Base-by-base conservation (phyloP, 805 yeast species). In the Teunomyces tritomae region DNA sequence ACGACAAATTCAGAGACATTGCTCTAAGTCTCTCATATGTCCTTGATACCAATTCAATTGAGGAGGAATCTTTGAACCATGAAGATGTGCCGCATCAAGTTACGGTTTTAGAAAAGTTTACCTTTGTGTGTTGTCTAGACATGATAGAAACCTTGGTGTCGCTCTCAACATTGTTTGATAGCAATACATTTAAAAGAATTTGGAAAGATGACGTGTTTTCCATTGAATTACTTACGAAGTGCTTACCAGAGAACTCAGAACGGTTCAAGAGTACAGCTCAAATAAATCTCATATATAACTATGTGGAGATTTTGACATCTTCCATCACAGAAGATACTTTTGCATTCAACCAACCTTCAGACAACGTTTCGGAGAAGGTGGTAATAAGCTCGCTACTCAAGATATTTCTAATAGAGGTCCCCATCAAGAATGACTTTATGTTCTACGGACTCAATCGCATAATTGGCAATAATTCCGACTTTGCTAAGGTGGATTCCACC, bases 391-490 rank as follows among this genome's bases (percentile, higher is more conserved):
- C 72, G 3, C 51, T 77, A 17, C 47, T 74, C 16, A 63, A 68
- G 37, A 57, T 73, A 9, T 55, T 74, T 26, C 57, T 73, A 10
- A 72, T 74, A 20, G 82, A 77, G 6, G 57, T 75, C 3, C 72
- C 74, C 0, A 55, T 66, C 24, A 62, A 63, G 36, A 64, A 63
- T 3, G 76, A 71, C 49, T 73, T 78, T 55, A 64, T 71, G 54
- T 66, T 80, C 40, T 78, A 67, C 54, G 87, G 88, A 0, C 62
- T 84, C 41, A 83, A 80, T 57, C 58, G 84, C 48, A 51, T 71
- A 3, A 45, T 80, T 28, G 88, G 88, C 0, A 77, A 79, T 52
- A 80, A 78, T 49, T 47, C 52, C 1, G 79, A 77, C 55, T 64
- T 71, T 27, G 52, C 50, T 9, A 67, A 78, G 14, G 55, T 83